Conservation (phyloP, 31 red algal species). For the Asparagopsis taxiformis region DNA sequence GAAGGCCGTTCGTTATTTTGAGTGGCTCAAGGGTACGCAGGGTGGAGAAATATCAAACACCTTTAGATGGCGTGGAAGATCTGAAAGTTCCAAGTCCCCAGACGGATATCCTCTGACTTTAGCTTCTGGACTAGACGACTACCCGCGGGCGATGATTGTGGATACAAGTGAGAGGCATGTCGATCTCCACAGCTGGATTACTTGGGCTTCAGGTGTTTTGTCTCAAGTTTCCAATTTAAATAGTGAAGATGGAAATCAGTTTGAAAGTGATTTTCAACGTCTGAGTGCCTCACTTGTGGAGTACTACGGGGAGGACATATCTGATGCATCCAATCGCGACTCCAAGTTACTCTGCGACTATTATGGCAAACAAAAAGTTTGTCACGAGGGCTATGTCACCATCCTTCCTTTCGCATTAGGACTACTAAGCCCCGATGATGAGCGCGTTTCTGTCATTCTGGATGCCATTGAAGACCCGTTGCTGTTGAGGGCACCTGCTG, state of each 20-base stretch:
- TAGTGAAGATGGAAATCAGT: constrained; percentile 28
- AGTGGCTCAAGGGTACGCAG: constrained; percentile 68
- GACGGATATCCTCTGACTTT: constrained; percentile 87
- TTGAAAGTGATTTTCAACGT: constrained; percentile 23
- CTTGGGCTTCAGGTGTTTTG: constrained; percentile 63
- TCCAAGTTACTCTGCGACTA: constrained; percentile 76
- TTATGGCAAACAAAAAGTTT: constrained; percentile 73
- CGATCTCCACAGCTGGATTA: constrained; percentile 90
- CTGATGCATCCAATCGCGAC: not conserved
- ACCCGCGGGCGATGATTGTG: constrained; percentile 58
- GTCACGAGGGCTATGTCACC: constrained; percentile 89
- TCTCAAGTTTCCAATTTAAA: constrained; percentile 15
- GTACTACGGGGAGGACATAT: constrained; percentile 8
- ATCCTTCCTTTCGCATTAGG: constrained; percentile 85
- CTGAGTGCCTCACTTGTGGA: constrained; percentile 36
- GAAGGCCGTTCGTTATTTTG: constrained; percentile 18
- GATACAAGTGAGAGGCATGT: constrained; percentile 75
- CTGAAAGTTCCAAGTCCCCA: constrained; percentile 34
- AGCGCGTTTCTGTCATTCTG: constrained; percentile 57
- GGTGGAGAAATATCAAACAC: constrained; percentile 32
- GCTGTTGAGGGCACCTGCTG: constrained; percentile 41
- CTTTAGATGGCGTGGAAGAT: constrained; percentile 88
- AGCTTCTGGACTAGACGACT: constrained; percentile 98
- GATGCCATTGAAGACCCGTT: constrained; percentile 51
- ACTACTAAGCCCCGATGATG: constrained; percentile 57